phyloP scores from a whole-genome alignment of 2,329 filamentous ascomycete genomes.

The Orbilia quercus region DNA sequence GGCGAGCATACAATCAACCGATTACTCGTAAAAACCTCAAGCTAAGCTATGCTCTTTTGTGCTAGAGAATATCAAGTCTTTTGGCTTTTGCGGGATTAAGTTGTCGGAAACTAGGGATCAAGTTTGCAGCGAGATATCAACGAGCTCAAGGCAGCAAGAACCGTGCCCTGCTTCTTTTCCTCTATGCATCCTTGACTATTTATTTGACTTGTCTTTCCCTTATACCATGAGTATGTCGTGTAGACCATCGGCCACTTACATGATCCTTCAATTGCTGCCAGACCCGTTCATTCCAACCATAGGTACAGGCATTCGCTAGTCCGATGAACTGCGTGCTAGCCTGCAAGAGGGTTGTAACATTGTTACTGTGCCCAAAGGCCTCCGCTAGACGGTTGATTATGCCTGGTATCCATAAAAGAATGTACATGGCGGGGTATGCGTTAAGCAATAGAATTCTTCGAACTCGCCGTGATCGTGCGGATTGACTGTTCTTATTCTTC shows the following conservation, averaged over 20 bases:
- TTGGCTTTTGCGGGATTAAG: too few relatives aligned
- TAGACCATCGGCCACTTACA: conserved; percentile 14
- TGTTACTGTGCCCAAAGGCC: conserved; percentile 58
- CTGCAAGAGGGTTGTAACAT: conserved; percentile 61
- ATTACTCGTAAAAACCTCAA: too few relatives aligned
- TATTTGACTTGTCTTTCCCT: background rate
- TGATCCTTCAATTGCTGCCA: conserved; percentile 22
- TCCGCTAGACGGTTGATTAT: conserved; percentile 62
- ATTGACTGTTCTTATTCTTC: conserved; percentile 22
- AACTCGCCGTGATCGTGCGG: conserved; percentile 21
- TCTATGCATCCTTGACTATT: background rate
- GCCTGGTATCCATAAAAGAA: conserved; percentile 63
- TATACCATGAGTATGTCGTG: background rate
- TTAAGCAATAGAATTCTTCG: conserved; percentile 63
- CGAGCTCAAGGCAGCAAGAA: too few relatives aligned
- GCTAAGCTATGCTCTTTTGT: too few relatives aligned
- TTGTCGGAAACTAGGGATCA: too few relatives aligned
- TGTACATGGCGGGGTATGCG: conserved; percentile 63
- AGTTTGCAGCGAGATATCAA: too few relatives aligned
- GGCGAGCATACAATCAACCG: too few relatives aligned
- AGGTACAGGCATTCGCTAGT: conserved; percentile 63
- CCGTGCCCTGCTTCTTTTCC: too few relatives aligned
- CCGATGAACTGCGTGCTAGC: conserved; percentile 64
- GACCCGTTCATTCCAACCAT: conserved; percentile 63
- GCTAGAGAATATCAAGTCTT: too few relatives aligned